phyloP scores from a whole-genome alignment of 23 red algal species.

The Chondrus crispus region DNA sequence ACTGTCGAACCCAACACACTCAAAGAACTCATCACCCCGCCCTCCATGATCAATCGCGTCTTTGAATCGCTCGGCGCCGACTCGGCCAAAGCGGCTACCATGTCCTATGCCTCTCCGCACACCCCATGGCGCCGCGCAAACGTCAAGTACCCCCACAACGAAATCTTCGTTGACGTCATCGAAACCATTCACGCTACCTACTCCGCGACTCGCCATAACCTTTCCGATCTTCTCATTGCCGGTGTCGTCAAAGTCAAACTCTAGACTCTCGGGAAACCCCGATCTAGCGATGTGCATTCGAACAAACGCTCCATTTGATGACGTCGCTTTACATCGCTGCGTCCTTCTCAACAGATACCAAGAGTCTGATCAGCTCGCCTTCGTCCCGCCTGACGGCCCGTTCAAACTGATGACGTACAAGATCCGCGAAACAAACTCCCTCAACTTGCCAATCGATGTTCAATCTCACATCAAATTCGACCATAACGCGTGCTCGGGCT shows the following conservation, averaged over 20 bases:
- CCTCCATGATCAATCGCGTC: constrained; percentile 66
- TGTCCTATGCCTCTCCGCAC: constrained; percentile 13
- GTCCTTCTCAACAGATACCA: constrained; percentile 58
- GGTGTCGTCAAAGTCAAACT: constrained; percentile 66
- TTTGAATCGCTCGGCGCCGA: constrained; percentile 52
- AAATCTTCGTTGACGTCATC: constrained; percentile 89
- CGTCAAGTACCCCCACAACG: constrained; percentile 80
- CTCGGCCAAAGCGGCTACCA: not conserved
- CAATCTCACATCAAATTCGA: constrained; percentile 47
- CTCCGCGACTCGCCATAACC: constrained; percentile 8
- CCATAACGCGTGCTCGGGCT: constrained; percentile 19
- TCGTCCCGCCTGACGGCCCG: constrained; percentile 82
- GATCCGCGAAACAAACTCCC: constrained; percentile 34
- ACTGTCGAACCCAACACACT: constrained; percentile 74
- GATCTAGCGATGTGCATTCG: constrained; percentile 67
- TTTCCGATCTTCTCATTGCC: constrained; percentile 44
- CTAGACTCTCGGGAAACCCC: constrained; percentile 76
- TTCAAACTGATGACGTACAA: constrained; percentile 76
- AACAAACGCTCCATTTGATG: constrained; percentile 41
- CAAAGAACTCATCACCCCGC: constrained; percentile 76
- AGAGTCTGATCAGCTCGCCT: constrained; percentile 58
- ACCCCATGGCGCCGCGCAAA: constrained; percentile 60
- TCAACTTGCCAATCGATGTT: constrained; percentile 66
- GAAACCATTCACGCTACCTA: constrained; percentile 77
- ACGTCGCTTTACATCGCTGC: constrained; percentile 72